Conservation (phyloP, 2,329 filamentous ascomycete genomes). For the Diaporthe nobilis region DNA sequence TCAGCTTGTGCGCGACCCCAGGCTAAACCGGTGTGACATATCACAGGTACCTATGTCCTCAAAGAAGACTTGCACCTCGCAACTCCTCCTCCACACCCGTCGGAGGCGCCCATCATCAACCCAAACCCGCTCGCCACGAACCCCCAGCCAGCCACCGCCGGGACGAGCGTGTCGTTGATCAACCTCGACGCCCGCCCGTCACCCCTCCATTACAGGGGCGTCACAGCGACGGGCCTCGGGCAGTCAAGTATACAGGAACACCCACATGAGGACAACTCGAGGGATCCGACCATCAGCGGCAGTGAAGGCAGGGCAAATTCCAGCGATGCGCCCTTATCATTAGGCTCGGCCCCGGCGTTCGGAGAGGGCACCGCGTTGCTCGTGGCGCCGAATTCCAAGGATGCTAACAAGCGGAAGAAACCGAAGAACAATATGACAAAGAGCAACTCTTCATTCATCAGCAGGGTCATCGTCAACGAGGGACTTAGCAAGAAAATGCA, state of each 20-base stretch:
- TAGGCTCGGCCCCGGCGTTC: slow-evolving; percentile 76
- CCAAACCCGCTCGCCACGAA: slow-evolving; percentile 92
- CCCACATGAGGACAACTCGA: slow-evolving; percentile 72
- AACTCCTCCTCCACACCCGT: slow-evolving; percentile 94
- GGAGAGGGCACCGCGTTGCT: slow-evolving; percentile 88
- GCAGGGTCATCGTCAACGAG: slow-evolving; percentile 94
- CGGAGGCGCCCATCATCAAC: slow-evolving; percentile 88
- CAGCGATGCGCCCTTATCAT: slow-evolving; percentile 63
- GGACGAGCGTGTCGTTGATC: slow-evolving; percentile 86
- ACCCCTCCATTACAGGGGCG: slow-evolving; percentile 68
- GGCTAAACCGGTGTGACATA: slow-evolving; percentile 22
- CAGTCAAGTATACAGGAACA: slow-evolving; percentile 72
- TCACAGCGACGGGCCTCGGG: slow-evolving; percentile 64
- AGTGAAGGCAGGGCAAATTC: slow-evolving; percentile 70
- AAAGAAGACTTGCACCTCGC: slow-evolving; percentile 93
- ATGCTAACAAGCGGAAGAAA: slow-evolving; percentile 86
- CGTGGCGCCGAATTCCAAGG: slow-evolving; percentile 73
- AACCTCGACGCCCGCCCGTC: slow-evolving; percentile 75
- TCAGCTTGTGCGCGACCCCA: background rate
- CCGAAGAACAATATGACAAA: slow-evolving; percentile 99
- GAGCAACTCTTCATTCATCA: slow-evolving; percentile 98
- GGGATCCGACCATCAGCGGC: slow-evolving; percentile 67
- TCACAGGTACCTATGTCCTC: slow-evolving; percentile 85
- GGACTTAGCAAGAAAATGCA: slow-evolving; percentile 81
- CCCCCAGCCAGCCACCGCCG: slow-evolving; percentile 84